Evolutionary conservation across 2,329 filamentous ascomycete genomes (phyloP).

Genomic region (Claviceps cyperi): DNA sequence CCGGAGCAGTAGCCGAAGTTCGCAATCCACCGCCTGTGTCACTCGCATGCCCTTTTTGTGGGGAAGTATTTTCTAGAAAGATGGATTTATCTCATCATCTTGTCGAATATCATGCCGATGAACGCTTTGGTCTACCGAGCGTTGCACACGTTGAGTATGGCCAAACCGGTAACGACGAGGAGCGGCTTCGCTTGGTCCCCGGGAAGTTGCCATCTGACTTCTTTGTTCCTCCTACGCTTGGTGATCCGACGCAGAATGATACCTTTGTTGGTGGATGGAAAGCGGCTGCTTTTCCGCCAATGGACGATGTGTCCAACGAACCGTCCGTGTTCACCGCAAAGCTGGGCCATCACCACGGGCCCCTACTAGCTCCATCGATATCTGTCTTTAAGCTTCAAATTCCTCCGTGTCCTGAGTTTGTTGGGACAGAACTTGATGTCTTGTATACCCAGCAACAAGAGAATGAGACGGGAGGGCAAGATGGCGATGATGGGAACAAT

Average conservation of each 20-base stretch:
- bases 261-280: not conserved
- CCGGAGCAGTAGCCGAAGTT: not conserved
- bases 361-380: not conserved
- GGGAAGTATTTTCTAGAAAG: not conserved
- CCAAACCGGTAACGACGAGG: not conserved
- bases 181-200: not conserved
- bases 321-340: not conserved
- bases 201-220: not conserved
- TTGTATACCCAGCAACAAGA: not conserved
- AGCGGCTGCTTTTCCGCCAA: not conserved
- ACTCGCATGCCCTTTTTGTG: not conserved
- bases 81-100: not conserved
- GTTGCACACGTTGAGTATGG: not conserved
- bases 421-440: not conserved
- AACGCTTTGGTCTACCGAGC: not conserved
- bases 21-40: not conserved
- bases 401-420: not conserved
- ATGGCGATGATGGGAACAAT: not conserved
- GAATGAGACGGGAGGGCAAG: not conserved
- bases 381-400: not conserved
- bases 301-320: not conserved
- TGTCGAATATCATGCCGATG: not conserved
- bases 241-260: not conserved
- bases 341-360: slow-evolving; percentile 1
- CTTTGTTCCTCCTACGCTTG: not conserved